Evolutionary conservation across 106 monocot species (phyloP), one percentile per base, ranked within the genome.

Genomic region (Allium cepa): DNA sequence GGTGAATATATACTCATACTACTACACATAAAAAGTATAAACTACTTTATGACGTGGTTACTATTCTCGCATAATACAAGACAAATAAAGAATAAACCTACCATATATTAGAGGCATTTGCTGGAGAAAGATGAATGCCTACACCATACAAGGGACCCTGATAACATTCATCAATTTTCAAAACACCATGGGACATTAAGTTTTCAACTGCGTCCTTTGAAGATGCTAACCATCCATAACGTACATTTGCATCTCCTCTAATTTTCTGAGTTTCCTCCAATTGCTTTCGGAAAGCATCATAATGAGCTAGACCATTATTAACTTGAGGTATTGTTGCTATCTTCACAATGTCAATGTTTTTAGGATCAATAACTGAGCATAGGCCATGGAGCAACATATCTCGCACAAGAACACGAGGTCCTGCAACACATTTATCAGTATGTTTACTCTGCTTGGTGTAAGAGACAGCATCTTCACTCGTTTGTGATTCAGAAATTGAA

Each of bases 181-280:
- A 73, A 59, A 79, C 49, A 1, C 87, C 90, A n/a, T 48, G 58
- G 22, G 73, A 45, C 85, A 93, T 89, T 17, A 92, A 58, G 9
- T 77, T 79, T 59, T 87, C 80, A 28, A 83, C 78, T 62, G 69
- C 75, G 69, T 69, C 78, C 63, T 73, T 90, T 17, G 84, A 78
- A 67, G 80, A 83, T 76, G 93, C 59, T 63, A 93, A 69, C 93
- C 99, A 99, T 26, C 87, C 99, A 83, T 90, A 93, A 47, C 83
- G 78, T 11, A 93, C 79, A 81, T 99, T 99, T 36, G 99, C 82
- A 78, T 79, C 77, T 57, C 99, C 90, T 58, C 90, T 78, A 18
- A 45, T 57, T 64, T 28, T 76, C 70, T 73, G 71, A 9, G 70
- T 85, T 15, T 73, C n/a, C 55, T 85, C 78, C 53, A 80, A 79